These are phyloP conservation scores for Russula griseocarnosa DNA, from an alignment of 768 basidiomycete species.

Conservation along the genomic window DNA sequence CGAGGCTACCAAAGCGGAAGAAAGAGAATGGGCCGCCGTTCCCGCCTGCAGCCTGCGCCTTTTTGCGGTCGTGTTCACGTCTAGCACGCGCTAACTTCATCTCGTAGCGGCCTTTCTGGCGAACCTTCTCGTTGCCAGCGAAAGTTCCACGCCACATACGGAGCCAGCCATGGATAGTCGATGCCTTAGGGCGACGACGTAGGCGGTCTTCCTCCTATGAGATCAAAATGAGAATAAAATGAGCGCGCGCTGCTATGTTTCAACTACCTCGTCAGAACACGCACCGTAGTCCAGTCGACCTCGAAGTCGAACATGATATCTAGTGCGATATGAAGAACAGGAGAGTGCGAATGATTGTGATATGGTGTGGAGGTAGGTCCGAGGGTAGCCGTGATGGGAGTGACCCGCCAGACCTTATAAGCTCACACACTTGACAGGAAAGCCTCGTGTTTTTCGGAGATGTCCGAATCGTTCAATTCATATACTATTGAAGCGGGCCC, in stretches of 20 bases:
- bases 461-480: constrained; percentile 12
- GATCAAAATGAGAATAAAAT: neutral
- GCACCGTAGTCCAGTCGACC: constrained; percentile 27
- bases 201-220: constrained; percentile 16
- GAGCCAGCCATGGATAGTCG: constrained; percentile 30
- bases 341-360: constrained; percentile 3
- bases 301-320: constrained; percentile 20
- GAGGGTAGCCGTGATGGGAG: constrained; percentile 13
- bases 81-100: constrained; percentile 26
- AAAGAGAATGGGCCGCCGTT: constrained; percentile 15
- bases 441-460: constrained; percentile 20
- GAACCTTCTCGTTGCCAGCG: constrained; percentile 24
- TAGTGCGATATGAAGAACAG: constrained; percentile 2
- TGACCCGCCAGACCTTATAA: constrained; percentile 14
- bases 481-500: neutral
- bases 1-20: constrained; percentile 7
- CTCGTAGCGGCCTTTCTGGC: constrained; percentile 27
- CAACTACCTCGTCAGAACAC: neutral
- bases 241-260: neutral
- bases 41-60: neutral
- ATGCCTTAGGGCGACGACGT: constrained; percentile 21
- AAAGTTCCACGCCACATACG: constrained; percentile 29
- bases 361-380: constrained; percentile 14
- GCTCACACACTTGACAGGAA: neutral
- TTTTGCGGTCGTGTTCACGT: constrained; percentile 9